Evolutionary conservation across 257 asterid species (phyloP).

Genomic region (Gentiana macrophylla): DNA sequence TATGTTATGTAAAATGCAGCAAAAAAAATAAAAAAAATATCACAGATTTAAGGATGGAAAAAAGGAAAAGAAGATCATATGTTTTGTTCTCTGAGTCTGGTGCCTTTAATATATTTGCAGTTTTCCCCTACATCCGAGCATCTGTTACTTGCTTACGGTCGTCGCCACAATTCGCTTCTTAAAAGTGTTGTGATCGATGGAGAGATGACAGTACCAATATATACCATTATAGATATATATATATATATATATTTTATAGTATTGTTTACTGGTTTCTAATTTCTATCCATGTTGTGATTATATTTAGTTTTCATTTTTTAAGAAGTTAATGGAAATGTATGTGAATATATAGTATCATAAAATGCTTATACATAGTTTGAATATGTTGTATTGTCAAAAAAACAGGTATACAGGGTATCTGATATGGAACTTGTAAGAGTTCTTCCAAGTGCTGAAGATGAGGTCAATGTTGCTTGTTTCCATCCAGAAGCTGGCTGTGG

Average conservation of each 20-base stretch:
- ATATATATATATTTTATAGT: not conserved
- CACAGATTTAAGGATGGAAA: no score
- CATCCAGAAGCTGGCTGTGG: conserved; percentile 98
- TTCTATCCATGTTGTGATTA: not conserved
- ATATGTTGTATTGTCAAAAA: conserved; percentile 4
- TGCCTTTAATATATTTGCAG: conserved; percentile 34
- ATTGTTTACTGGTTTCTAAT: no score
- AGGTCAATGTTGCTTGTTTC: conserved; percentile 95
- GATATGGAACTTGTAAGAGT: conserved; percentile 97
- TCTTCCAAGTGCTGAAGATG: conserved; percentile 97
- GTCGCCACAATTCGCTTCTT: conserved; percentile 91
- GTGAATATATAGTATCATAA: not conserved
- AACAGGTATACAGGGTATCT: conserved; percentile 77
- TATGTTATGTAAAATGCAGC: no score
- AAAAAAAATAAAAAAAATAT: no score
- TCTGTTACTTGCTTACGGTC: conserved; percentile 87
- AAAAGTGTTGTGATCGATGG: conserved; percentile 90
- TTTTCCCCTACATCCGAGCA: conserved; percentile 96
- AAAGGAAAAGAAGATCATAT: not conserved
- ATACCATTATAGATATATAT: conserved; percentile 66
- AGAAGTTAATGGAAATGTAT: not conserved
- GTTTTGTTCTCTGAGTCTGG: conserved; percentile 5
- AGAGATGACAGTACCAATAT: conserved; percentile 66
- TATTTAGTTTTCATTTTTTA: not conserved
- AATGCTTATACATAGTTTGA: not conserved